Evolutionary conservation across 129 eudicot species (phyloP).

Genomic region (Ambrosia artemisiifolia): DNA sequence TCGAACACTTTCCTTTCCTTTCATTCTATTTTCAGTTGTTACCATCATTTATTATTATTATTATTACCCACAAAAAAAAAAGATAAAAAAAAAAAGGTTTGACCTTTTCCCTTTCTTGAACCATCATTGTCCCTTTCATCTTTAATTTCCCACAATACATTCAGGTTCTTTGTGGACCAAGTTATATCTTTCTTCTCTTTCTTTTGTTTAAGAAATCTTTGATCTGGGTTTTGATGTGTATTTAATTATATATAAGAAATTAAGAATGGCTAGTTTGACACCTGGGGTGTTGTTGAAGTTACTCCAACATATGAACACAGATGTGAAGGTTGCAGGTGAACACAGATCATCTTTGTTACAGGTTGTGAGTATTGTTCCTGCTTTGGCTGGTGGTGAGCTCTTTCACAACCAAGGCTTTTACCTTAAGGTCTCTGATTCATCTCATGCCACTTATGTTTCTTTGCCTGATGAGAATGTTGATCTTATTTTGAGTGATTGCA

Average conservation of each 20-base stretch:
- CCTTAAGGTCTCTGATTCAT: slow-evolving; percentile 90
- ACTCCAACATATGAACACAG: slow-evolving; percentile 89
- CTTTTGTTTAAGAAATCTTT: background rate
- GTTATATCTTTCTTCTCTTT: background rate
- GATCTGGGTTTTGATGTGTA: slow-evolving; percentile 14
- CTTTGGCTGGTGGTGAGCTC: slow-evolving; percentile 75
- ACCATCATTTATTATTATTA: slow-evolving; percentile 12
- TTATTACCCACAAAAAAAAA: slow-evolving; percentile 11
- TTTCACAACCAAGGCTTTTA: slow-evolving; percentile 86
- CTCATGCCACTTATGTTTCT: slow-evolving; percentile 94
- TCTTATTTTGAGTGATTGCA: slow-evolving; percentile 72
- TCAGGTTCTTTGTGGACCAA: slow-evolving; percentile 21
- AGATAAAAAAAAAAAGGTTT: slow-evolving; percentile 12
- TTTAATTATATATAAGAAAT: background rate
- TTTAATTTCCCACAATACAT: background rate
- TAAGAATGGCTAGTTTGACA: slow-evolving; percentile 59
- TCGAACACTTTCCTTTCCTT: slow-evolving; percentile 1
- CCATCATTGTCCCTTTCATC: slow-evolving; percentile 19
- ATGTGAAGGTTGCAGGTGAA: slow-evolving; percentile 83
- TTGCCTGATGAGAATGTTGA: slow-evolving; percentile 85
- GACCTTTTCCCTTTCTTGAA: slow-evolving; percentile 17
- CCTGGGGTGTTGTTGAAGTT: slow-evolving; percentile 84
- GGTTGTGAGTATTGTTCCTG: slow-evolving; percentile 89
- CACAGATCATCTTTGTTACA: slow-evolving; percentile 78
- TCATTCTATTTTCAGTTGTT: slow-evolving; percentile 14